Base-by-base conservation (phyloP, 2,329 filamentous ascomycete genomes). In the Onygenales sp. region DNA sequence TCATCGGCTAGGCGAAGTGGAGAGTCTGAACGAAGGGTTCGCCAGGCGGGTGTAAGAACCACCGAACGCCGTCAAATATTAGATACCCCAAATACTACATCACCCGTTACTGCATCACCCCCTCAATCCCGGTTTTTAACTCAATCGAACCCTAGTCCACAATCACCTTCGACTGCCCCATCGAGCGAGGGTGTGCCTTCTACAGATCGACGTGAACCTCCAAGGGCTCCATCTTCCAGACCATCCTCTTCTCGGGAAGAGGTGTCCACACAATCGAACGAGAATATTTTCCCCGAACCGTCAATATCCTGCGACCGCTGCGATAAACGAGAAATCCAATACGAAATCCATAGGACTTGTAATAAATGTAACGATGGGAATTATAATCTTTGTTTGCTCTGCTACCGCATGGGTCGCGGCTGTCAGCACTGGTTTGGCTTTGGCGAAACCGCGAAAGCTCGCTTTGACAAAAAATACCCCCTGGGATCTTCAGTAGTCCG, bases 401-500 rank as follows among this genome's bases (percentile, higher is more conserved):
- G 92, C 72, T 96, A 94, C 67, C 83, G 89, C 32, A 66, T 74
- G 10, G 85, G 85, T 7, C 81, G 81, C 63, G 91, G 91, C 9
- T 97, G 92, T 66, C 76, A 82, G 14, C 82, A 93, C 65, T 96
- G 90, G 89, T 90, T 85, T 61, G 91, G 92, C 1, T 95, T 96
- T 66, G 88, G 88, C 2, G 78, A 85, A 60, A 79, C 80, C 4
- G 89, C 89, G 0, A 81, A 82, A 72, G 72, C 72, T 45, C 82
- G 79, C 56, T 92, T 86, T 76, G 82, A 87, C 55, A 75, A 75
- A 50, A 57, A 55, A 32, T 38, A 72, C 61, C 63, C 72, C 53
- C 66, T 69, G 51, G 66, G 69, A 55, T 69, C 72, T 17, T 61
- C 66, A 10, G 60, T 66, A 32, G 61, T 64, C 27, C 64, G 70